Conservation (phyloP, 176 grass and related monocot genomes). For the Otatea glauca region DNA sequence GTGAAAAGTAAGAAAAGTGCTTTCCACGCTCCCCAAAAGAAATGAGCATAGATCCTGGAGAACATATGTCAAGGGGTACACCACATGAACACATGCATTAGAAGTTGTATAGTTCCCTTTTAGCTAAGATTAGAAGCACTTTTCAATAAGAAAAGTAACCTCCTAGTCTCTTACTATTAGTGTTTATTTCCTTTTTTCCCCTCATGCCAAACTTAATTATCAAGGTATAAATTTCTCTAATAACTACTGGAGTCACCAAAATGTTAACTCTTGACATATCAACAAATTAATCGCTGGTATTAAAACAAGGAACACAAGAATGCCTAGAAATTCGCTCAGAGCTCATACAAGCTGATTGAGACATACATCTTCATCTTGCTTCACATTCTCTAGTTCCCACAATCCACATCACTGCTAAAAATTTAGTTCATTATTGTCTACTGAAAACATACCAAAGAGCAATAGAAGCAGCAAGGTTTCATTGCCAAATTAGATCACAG, state of each 20-base stretch:
- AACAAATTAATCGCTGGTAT: neutral
- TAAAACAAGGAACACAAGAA: neutral
- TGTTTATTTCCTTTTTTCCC: neutral
- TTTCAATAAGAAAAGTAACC: slow-evolving; percentile 6
- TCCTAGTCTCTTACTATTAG: slow-evolving; percentile 1
- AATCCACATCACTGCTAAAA: neutral
- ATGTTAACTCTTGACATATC: neutral
- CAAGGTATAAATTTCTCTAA: slow-evolving; percentile 29
- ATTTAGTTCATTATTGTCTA: neutral
- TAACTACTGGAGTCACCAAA: neutral
- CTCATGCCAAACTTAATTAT: slow-evolving; percentile 6
- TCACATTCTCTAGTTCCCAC: neutral
- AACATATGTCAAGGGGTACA: neutral
- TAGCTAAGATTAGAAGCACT: neutral
- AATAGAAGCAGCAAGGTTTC: slow-evolving; percentile 20
- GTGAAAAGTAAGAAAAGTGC: slow-evolving; percentile 20
- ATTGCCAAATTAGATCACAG: neutral
- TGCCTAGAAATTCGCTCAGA: slow-evolving; percentile 17
- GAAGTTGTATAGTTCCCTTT: neutral
- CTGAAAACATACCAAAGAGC: neutral
- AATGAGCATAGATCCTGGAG: slow-evolving; percentile 11
- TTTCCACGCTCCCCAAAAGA: neutral
- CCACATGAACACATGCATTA: neutral
- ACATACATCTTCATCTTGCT: neutral
- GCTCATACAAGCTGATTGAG: neutral